These are phyloP conservation scores for Saccharomycopsis oosterbeekiorum DNA, from an alignment of 805 yeast genomes.

Conservation along the genomic window DNA sequence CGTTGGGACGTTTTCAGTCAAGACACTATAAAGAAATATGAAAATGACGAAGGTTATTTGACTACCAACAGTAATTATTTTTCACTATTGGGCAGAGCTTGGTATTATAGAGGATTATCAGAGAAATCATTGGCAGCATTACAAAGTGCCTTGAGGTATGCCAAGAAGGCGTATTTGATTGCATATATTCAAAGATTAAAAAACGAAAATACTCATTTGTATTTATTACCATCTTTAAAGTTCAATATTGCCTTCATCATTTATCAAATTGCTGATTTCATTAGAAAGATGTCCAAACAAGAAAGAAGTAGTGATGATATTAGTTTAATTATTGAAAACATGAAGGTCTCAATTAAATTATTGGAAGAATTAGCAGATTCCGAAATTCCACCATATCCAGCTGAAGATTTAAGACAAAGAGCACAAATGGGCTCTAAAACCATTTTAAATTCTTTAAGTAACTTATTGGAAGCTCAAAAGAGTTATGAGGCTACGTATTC, in stretches of 20 bases:
- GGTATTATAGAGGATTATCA: constrained; percentile 68
- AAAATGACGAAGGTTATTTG: constrained; percentile 33
- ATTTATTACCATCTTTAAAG: constrained; percentile 34
- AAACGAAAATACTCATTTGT: constrained; percentile 21
- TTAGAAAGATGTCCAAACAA: constrained; percentile 49
- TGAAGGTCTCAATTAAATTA: constrained; percentile 50
- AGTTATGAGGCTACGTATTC: constrained; percentile 50
- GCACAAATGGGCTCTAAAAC: constrained; percentile 80
- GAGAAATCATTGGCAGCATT: constrained; percentile 59
- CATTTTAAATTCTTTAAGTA: constrained; percentile 58
- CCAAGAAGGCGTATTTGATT: constrained; percentile 44
- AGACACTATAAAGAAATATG: constrained; percentile 1
- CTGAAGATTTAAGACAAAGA: constrained; percentile 72
- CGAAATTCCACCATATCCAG: constrained; percentile 63
- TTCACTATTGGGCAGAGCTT: constrained; percentile 74
- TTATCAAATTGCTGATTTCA: constrained; percentile 77
- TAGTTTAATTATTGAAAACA: constrained; percentile 41
- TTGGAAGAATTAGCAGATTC: constrained; percentile 53
- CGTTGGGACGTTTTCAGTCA: constrained; percentile 9
- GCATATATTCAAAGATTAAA: constrained; percentile 26
- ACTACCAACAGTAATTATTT: constrained; percentile 51
- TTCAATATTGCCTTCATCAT: constrained; percentile 80
- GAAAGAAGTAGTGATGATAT: constrained; percentile 58
- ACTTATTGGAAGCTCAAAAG: constrained; percentile 61
- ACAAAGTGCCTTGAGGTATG: constrained; percentile 50